Percentiles rank a stretch among this genome's conserved stretches.
Evolutionary conservation across 306 rosid genomes (phyloP).

Genomic region (barrel medic (Medicago truncatula)): MtrunA17r5.0-ANR NC_053048.1:44603001-44603500

Average conservation of each 20-base stretch:
- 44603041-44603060: constrained; percentile 42
- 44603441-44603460: not conserved
- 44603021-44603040: constrained; percentile 41
- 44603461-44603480: not conserved
- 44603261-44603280: not conserved
- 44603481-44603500: not conserved
- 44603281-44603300: not conserved
- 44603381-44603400: not conserved
- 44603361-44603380: not conserved
- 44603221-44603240: not conserved
- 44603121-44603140: not conserved
- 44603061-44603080: constrained; percentile 45
- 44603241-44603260: not conserved
- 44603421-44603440: not conserved
- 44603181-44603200: not conserved
- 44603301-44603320: not conserved
- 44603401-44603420: no score
- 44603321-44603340: not conserved
- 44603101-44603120: not conserved
- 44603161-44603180: not conserved
- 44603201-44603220: not conserved
- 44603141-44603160: not conserved
- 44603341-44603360: constrained; percentile 1
- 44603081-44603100: not conserved
- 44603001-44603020: constrained; percentile 39